Evolutionary conservation across 2,329 filamentous ascomycete genomes (phyloP).

Genomic region (Cercospora sesami): DNA sequence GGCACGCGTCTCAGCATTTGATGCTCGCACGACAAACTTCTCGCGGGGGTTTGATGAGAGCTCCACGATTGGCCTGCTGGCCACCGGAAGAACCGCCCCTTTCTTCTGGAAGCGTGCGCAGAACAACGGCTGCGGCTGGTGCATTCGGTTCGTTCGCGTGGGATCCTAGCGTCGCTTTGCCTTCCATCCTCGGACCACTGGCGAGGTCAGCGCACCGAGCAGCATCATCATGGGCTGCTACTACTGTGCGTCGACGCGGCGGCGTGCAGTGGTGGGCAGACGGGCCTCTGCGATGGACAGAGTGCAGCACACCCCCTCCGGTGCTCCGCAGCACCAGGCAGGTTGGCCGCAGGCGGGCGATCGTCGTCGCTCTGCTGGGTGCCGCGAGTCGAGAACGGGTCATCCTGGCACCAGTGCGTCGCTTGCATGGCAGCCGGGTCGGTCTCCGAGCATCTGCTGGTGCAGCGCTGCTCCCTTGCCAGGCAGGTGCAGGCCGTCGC

Average conservation of each 20-base stretch:
- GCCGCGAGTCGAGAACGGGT: neutral
- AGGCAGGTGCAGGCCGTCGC: neutral
- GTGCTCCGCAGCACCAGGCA: neutral
- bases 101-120: constrained; percentile 6
- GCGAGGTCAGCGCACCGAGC: neutral
- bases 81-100: neutral
- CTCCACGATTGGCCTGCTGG: constrained; percentile 7
- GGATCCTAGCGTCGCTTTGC: constrained; percentile 3
- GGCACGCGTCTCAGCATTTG: neutral
- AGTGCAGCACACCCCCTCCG: neutral
- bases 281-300: neutral
- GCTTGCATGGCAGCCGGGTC: constrained; percentile 2
- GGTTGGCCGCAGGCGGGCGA: neutral
- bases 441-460: constrained; percentile 3
- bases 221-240: neutral
- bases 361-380: neutral
- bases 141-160: neutral
- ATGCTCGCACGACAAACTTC: neutral
- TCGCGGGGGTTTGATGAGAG: constrained; percentile 3
- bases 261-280: neutral
- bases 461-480: neutral
- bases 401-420: constrained; percentile 6
- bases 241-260: neutral
- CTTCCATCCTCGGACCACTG: neutral
- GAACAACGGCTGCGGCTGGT: neutral